Evolutionary conservation across 331 rosid species (phyloP).

Genomic region (Ulmus americana): DNA sequence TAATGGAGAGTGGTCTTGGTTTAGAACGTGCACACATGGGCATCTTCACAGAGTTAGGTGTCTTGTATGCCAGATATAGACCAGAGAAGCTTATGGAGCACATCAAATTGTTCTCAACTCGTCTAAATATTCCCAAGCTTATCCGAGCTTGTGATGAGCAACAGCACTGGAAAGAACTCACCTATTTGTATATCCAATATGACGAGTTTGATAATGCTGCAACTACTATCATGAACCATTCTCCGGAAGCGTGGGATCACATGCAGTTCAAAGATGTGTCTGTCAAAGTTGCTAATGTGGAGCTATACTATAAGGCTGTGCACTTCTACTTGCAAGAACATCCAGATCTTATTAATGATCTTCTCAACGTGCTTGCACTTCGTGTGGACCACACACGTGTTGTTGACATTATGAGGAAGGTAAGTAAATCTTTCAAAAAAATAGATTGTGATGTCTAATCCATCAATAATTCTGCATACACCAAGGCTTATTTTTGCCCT

Average conservation of each 20-base stretch:
- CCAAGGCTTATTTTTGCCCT: constrained; percentile 4
- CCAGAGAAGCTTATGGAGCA: constrained; percentile 99
- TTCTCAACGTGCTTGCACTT: constrained; percentile 92
- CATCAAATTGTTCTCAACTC: constrained; percentile 84
- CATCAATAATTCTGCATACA: constrained; percentile 3
- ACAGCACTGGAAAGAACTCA: constrained; percentile 95
- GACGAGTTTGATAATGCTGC: constrained; percentile 99
- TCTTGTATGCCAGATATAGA: constrained; percentile 97
- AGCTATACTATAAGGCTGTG: constrained; percentile 90
- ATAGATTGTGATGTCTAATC: constrained; percentile 3
- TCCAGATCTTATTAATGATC: constrained; percentile 93
- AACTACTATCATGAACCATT: constrained; percentile 95
- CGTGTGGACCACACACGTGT: constrained; percentile 98
- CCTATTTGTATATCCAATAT: constrained; percentile 91
- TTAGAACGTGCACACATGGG: constrained; percentile 99
- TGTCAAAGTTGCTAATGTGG: constrained; percentile 93
- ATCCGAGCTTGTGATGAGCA: constrained; percentile 98
- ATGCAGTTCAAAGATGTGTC: constrained; percentile 95
- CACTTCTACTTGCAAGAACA: constrained; percentile 99
- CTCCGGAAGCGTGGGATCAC: constrained; percentile 99
- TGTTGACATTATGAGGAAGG: constrained; percentile 98
- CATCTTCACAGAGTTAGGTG: constrained; percentile 95
- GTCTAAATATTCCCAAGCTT: constrained; percentile 94
- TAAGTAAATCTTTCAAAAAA: constrained; percentile 23
- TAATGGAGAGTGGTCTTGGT: constrained; percentile 98